Base-by-base conservation (phyloP, 176 grass and related monocot species). In the Eremochloa ophiuroides region DNA sequence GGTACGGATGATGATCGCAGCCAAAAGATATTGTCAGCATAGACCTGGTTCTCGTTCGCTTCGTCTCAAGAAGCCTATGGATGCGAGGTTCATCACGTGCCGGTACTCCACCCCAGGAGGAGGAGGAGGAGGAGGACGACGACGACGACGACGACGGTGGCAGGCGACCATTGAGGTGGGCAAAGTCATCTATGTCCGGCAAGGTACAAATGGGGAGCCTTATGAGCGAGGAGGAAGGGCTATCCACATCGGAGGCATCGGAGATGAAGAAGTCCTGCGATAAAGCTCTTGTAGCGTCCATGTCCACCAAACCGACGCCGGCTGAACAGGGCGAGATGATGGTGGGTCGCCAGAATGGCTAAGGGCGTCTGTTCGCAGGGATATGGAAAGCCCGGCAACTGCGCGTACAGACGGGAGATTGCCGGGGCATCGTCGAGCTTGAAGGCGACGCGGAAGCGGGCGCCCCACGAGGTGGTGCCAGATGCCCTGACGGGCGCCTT, bases 371-470 rank as follows among this genome's bases (percentile, higher is more conserved):
- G 0, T n/a, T 66, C 7, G 1, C 0, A 9, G 76, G 42, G 42
- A 50, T 5, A 3, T 1, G 77, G 43, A 18, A 80, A 67, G 22
- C 13, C 13, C 0, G 43, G 22, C 62, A 80, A 1, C 12, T 28
- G 63, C 8, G n/a, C 63, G 63, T 68, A 68, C 44, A 80, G n/a
- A n/a, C 65, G 65, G 34, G 65, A 56, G 47, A 55, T 28, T 34
- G 0, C 17, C 22, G 77, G 62, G 11, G 77, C 30, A 3, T 53
- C 22, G 31, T 12, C 22, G 30, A 66, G 17, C 17, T 33, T 9
- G 17, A 81, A 81, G 27, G 51, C 39, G 30, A 83, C 3, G 20
- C 0, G 0, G 30, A 83, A 83, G 14, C 0, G 0, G 22, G 58
- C 31, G n/a, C 4, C 6, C 58, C 56, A 64, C 14, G 70, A 51